These are phyloP conservation scores for Botryotinia calthae DNA, from an alignment of 2,329 filamentous ascomycete species.

Conservation along the genomic window DNA sequence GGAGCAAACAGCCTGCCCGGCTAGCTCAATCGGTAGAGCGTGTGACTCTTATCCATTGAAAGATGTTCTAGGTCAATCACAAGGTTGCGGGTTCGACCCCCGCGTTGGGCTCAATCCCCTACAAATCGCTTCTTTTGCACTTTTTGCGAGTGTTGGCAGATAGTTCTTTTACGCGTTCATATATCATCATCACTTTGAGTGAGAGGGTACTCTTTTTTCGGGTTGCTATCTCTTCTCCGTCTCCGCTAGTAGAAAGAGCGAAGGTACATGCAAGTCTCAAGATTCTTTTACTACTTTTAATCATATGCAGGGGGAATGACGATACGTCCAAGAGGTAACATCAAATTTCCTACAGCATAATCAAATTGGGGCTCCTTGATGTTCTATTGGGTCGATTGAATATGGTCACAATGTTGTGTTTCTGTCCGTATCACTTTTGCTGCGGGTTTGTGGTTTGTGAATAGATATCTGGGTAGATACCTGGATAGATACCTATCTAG, in stretches of 20 bases:
- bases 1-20: constrained; percentile 26
- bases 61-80: constrained; percentile 35
- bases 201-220: no score
- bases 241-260: neutral
- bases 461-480: neutral
- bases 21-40: constrained; percentile 39
- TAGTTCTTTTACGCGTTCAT: no score
- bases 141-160: neutral
- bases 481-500: neutral
- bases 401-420: neutral
- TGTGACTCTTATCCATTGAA: constrained; percentile 33
- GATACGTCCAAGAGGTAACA: neutral
- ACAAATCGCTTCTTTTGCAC: neutral
- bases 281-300: neutral
- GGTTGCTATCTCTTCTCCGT: no score
- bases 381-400: neutral
- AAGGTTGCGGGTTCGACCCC: constrained; percentile 48
- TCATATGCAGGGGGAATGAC: neutral
- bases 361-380: neutral
- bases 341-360: neutral
- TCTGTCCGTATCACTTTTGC: neutral
- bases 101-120: constrained; percentile 38
- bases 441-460: neutral
- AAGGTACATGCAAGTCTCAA: neutral
- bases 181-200: no score